Conservation (phyloP, 1,139 yeast species). For the Yamadazyma dendronema region DNA sequence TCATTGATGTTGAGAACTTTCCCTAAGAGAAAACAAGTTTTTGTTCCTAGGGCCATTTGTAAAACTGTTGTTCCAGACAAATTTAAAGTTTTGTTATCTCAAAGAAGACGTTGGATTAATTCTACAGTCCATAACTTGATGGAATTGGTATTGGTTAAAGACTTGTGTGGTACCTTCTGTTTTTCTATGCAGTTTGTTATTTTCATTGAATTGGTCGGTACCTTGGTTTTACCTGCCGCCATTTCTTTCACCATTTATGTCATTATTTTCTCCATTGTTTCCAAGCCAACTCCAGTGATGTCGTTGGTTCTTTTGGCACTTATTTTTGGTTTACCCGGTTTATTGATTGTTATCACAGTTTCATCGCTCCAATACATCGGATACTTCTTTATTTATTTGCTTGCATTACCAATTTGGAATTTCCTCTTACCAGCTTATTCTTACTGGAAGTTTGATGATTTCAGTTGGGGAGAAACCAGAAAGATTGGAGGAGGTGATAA, state of each 20-base stretch:
- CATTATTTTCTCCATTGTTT: slow-evolving; percentile 68
- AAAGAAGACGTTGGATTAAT: slow-evolving; percentile 98
- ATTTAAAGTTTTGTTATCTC: slow-evolving; percentile 81
- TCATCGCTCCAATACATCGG: slow-evolving; percentile 70
- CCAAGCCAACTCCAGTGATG: slow-evolving; percentile 80
- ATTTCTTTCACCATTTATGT: slow-evolving; percentile 85
- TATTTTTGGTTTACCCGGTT: slow-evolving; percentile 88
- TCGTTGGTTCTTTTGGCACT: slow-evolving; percentile 77
- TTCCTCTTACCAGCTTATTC: slow-evolving; percentile 87
- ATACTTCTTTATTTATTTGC: slow-evolving; percentile 79
- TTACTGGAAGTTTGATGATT: slow-evolving; percentile 96
- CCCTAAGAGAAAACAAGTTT: slow-evolving; percentile 90
- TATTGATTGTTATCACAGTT: slow-evolving; percentile 84
- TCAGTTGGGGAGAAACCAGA: slow-evolving; percentile 98
- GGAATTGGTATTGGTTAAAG: slow-evolving; percentile 85
- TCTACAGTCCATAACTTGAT: slow-evolving; percentile 94
- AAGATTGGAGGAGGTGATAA: slow-evolving; percentile 61
- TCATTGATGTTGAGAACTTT: slow-evolving; percentile 90
- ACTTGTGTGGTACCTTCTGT: slow-evolving; percentile 95
- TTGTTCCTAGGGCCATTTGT: slow-evolving; percentile 94
- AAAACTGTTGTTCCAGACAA: slow-evolving; percentile 88
- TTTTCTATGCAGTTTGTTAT: slow-evolving; percentile 96
- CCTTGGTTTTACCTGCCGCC: slow-evolving; percentile 90
- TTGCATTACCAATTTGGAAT: slow-evolving; percentile 94
- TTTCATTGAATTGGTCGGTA: slow-evolving; percentile 83